phyloP scores from a whole-genome alignment of 805 yeast genomes.

The Metschnikowia reukaufii region DNA sequence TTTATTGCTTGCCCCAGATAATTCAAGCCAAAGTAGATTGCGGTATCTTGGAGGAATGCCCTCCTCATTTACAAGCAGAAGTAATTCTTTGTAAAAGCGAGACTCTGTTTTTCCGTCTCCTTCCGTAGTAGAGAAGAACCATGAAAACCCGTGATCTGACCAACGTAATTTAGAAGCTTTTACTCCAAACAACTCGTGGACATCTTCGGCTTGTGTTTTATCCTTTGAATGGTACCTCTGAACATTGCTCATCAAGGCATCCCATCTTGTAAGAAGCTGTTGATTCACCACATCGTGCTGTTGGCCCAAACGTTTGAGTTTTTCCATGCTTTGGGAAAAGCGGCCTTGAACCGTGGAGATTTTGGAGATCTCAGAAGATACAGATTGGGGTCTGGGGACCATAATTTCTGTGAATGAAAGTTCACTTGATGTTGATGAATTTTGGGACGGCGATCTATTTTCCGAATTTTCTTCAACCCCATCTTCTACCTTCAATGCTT shows the following conservation, averaged over 20 bases:
- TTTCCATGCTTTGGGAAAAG: slow-evolving; percentile 20
- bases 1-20: slow-evolving; percentile 49
- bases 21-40: slow-evolving; percentile 51
- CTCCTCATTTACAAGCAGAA: slow-evolving; percentile 32
- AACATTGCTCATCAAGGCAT: slow-evolving; percentile 39
- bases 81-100: slow-evolving; percentile 14
- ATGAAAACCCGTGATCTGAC: slow-evolving; percentile 14
- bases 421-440: neutral
- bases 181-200: slow-evolving; percentile 35
- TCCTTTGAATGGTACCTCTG: slow-evolving; percentile 21
- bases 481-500: neutral
- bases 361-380: neutral
- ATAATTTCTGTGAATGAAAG: neutral
- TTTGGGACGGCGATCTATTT: no score
- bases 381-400: neutral
- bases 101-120: slow-evolving; percentile 10
- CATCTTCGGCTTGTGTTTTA: slow-evolving; percentile 13
- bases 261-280: slow-evolving; percentile 46
- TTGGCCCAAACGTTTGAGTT: slow-evolving; percentile 40
- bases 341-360: neutral
- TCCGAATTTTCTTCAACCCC: no score
- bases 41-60: slow-evolving; percentile 54
- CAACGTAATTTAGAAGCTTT: slow-evolving; percentile 37
- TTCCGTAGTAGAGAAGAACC: slow-evolving; percentile 22
- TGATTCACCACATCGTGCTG: slow-evolving; percentile 45